Evolutionary conservation across 169 alveolate species (phyloP), one percentile per base, ranked within the genome.

Genomic region (Plasmodium cynomolgi): DNA sequence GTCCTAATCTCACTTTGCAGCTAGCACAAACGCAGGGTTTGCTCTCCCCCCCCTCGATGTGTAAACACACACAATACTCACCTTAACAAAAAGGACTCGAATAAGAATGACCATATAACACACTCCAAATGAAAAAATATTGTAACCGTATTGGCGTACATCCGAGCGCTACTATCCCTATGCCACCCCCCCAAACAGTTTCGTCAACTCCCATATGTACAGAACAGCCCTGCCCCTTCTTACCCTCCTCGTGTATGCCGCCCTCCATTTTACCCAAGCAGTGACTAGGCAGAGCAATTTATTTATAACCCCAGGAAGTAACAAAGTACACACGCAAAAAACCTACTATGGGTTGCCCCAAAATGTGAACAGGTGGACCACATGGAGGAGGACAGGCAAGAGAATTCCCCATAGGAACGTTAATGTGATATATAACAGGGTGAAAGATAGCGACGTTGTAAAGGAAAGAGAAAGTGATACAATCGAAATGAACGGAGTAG

Each of bases 401-500:
- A 9, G 41, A 13, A 74, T 15, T 50, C 62, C 23, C 23, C 29
- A 37, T 77, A 74, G 75, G 15, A 71, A 73, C 44, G 73, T 72
- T 23, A 39, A 20, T 20, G 26, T 8, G 17, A 56, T 34, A 86
- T 17, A 77, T 75, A 23, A 86, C 41, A 75, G 41, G 17, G n/a
- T 34, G 4, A 86, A 56, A 75, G 81, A 86, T 77, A 26, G 31
- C 77, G 13, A 39, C 62, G 29, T 26, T 17, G 3, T 33, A 54
- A 86, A 56, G 80, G 75, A 41, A 74, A 74, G 80, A 77, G 86
- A 77, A 75, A 86, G 33, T 74, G 93, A 86, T 26, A n/a, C 44
- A 54, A 75, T 86, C 9, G 93, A 86, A 86, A 86, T 86, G 93
- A 86, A 86, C 81, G 93, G 93, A 50, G 47, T 75, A 86, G 86